A percentile compares a stretch with the other conserved stretches of the same genome.
These are phyloP conservation scores for Sphaerobolus stellatus DNA, from an alignment of 1,284 basidiomycete genomes.

Conservation along the genomic window DNA sequence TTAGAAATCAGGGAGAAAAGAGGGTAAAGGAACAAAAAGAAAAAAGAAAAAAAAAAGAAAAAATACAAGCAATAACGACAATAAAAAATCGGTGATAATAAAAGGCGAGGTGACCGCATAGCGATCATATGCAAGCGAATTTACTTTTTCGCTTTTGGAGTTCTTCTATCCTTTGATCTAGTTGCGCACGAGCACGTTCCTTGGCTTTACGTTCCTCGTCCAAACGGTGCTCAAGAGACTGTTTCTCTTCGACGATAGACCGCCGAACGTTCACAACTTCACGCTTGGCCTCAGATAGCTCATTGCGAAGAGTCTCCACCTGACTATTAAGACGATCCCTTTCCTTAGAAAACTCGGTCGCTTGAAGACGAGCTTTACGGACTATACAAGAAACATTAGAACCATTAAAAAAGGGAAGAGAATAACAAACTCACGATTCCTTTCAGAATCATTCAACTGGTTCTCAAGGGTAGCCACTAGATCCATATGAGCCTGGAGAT, in stretches of 20 bases:
- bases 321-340: slow-evolving; percentile 70
- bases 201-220: slow-evolving; percentile 82
- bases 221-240: slow-evolving; percentile 73
- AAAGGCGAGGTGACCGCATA: slow-evolving; percentile 9
- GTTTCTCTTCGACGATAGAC: slow-evolving; percentile 82
- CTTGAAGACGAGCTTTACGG: slow-evolving; percentile 87
- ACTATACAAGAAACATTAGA: slow-evolving; percentile 45
- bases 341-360: slow-evolving; percentile 81
- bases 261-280: slow-evolving; percentile 76
- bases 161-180: slow-evolving; percentile 84
- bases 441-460: slow-evolving; percentile 84
- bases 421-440: slow-evolving; percentile 66
- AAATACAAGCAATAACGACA: neutral
- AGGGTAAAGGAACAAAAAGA: slow-evolving; percentile 12
- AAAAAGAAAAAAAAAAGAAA: slow-evolving; percentile 11
- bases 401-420: slow-evolving; percentile 17
- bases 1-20: slow-evolving; percentile 6
- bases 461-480: slow-evolving; percentile 80
- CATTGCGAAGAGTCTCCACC: slow-evolving; percentile 62
- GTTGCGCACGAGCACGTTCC: slow-evolving; percentile 77
- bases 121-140: slow-evolving; percentile 71
- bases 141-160: slow-evolving; percentile 79
- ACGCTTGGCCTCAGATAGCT: slow-evolving; percentile 71
- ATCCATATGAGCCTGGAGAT: slow-evolving; percentile 90
- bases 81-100: slow-evolving; percentile 2